Conservation (phyloP, 202 grass and related monocot species). For the Saccharum hybrid region DNA sequence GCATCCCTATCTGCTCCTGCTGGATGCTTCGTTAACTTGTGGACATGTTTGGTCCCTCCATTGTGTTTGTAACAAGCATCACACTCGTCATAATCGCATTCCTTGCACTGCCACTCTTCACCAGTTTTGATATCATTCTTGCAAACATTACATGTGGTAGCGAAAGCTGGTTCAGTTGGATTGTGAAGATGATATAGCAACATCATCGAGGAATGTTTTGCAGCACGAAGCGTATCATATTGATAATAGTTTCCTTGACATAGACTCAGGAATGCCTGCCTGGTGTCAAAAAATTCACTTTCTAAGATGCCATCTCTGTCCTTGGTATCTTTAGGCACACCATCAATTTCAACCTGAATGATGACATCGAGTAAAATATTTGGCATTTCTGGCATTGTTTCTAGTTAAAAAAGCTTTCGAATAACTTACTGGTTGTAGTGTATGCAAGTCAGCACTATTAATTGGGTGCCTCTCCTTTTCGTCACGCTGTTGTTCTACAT, state of each 20-base stretch:
- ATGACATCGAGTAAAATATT: conserved; percentile 23
- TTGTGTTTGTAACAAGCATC: conserved; percentile 73
- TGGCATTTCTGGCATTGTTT: conserved; percentile 11
- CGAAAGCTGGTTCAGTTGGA: conserved; percentile 78
- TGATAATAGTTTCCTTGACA: conserved; percentile 98
- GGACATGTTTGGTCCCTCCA: conserved; percentile 65
- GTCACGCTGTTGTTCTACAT: conserved; percentile 57
- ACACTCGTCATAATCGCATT: conserved; percentile 92
- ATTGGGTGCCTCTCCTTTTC: conserved; percentile 72
- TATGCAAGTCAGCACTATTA: conserved; percentile 70
- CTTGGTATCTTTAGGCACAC: conserved; percentile 67
- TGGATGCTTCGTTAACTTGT: conserved; percentile 72
- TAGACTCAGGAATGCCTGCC: conserved; percentile 88
- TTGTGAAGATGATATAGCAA: conserved; percentile 96
- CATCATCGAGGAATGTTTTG: conserved; percentile 98
- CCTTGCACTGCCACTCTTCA: conserved; percentile 85
- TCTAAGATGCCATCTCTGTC: conserved; percentile 85
- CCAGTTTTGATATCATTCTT: conserved; percentile 69
- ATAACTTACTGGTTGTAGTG: conserved; percentile 68
- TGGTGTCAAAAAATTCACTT: conserved; percentile 87
- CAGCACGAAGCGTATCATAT: conserved; percentile 84
- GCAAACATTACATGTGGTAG: conserved; percentile 80
- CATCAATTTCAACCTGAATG: conserved; percentile 77
- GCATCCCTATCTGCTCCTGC: conserved; percentile 57
- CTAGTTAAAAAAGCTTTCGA: conserved; percentile 27